A percentile compares a stretch with the other conserved stretches of the same genome.
phyloP scores from a whole-genome alignment of 106 monocot genomes.

The Dendrobium huoshanense region DNA sequence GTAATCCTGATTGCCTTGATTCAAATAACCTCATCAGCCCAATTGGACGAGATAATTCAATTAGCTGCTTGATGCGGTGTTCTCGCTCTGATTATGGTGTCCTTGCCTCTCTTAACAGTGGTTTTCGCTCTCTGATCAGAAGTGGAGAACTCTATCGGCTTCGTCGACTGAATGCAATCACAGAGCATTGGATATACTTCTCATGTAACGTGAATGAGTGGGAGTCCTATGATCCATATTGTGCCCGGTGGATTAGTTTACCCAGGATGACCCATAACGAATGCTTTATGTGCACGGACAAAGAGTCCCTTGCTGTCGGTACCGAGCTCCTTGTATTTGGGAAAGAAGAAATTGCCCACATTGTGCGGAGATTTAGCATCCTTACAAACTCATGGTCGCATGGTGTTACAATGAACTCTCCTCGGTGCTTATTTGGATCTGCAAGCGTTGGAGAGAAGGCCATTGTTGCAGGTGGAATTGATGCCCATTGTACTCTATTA shows the following conservation, averaged over 20 bases:
- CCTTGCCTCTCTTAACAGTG: constrained; percentile 39
- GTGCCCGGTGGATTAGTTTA: constrained; percentile 50
- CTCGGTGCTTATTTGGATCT: constrained; percentile 83
- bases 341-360: constrained; percentile 44
- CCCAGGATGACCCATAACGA: constrained; percentile 63
- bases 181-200: constrained; percentile 85
- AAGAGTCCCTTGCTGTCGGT: constrained; percentile 88
- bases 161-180: constrained; percentile 30
- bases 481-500: constrained; percentile 34
- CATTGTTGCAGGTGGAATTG: constrained; percentile 71
- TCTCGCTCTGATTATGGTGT: constrained; percentile 55
- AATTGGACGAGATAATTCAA: constrained; percentile 43
- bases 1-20: not conserved
- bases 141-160: constrained; percentile 59
- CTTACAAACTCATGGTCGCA: constrained; percentile 56
- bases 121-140: constrained; percentile 52
- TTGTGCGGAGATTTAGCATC: constrained; percentile 62
- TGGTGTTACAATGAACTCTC: constrained; percentile 53
- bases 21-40: constrained; percentile 19
- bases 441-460: constrained; percentile 70
- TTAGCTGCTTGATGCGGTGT: constrained; percentile 44
- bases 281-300: constrained; percentile 75
- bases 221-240: constrained; percentile 65
- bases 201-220: constrained; percentile 70
- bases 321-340: constrained; percentile 85